Percentiles rank a stretch among this genome's conserved stretches.
phyloP scores from a whole-genome alignment of 2,329 filamentous ascomycete species.

The Fusarium multiceps region DNA sequence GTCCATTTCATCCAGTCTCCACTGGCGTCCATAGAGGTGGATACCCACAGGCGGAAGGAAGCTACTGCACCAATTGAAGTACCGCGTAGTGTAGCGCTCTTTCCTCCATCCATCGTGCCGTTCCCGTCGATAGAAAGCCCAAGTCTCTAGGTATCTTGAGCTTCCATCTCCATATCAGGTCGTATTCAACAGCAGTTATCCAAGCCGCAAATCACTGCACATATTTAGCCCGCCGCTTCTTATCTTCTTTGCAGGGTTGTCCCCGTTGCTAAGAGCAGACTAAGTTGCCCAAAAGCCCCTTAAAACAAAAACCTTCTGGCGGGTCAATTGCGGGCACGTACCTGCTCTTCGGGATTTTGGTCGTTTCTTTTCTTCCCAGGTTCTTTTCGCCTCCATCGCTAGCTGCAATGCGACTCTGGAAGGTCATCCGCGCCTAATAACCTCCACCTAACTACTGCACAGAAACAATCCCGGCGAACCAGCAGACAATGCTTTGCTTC shows the following conservation, averaged over 20 bases:
- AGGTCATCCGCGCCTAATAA: background rate
- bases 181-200: background rate
- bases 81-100: background rate
- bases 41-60: constrained; percentile 11
- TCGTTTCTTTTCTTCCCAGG: background rate
- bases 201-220: background rate
- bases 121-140: constrained; percentile 3
- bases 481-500: constrained; percentile 12
- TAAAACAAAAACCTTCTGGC: constrained; percentile 27
- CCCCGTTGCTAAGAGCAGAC: constrained; percentile 12
- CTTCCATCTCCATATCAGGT: background rate
- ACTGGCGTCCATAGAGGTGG: constrained; percentile 35
- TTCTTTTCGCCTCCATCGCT: constrained; percentile 4
- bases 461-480: constrained; percentile 23
- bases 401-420: constrained; percentile 25
- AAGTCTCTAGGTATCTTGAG: background rate
- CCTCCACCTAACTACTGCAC: background rate
- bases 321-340: background rate
- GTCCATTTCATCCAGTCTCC: background rate
- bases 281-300: constrained; percentile 24
- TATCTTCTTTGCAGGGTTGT: constrained; percentile 6
- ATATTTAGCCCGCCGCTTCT: background rate
- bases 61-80: constrained; percentile 16
- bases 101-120: background rate
- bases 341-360: background rate